A percentile compares a stretch with the other conserved stretches of the same genome.
Evolutionary conservation across 441 rosid genomes (phyloP).

Genomic region (Adansonia grandidieri): DNA sequence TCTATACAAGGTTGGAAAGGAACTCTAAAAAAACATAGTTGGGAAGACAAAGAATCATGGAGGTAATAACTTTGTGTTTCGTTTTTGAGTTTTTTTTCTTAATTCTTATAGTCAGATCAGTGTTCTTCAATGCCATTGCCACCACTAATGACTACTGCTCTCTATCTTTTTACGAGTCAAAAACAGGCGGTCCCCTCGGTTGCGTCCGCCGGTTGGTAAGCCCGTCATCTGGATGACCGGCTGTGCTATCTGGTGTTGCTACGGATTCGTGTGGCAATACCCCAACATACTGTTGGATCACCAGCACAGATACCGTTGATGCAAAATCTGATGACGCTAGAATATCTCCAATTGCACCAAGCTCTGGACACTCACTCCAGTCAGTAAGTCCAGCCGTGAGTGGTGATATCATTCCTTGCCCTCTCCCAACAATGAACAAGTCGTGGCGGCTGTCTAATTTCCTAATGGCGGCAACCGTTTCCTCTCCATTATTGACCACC

Average conservation of each 20-base stretch:
- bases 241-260: constrained; percentile 50
- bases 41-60: background rate
- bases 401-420: constrained; percentile 72
- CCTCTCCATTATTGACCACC: constrained; percentile 76
- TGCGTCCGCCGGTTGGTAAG: constrained; percentile 32
- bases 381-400: constrained; percentile 88
- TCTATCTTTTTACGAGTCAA: constrained; percentile 7
- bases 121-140: background rate
- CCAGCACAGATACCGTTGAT: constrained; percentile 77
- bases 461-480: constrained; percentile 75
- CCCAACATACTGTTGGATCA: constrained; percentile 74
- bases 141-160: background rate
- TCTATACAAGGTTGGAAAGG: background rate
- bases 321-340: constrained; percentile 94
- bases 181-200: constrained; percentile 24
- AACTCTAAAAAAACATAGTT: background rate
- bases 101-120: background rate
- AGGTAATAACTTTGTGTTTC: background rate
- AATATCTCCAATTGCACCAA: constrained; percentile 92
- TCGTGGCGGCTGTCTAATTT: constrained; percentile 71
- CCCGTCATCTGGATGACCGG: constrained; percentile 36
- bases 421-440: constrained; percentile 90
- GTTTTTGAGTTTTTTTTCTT: background rate
- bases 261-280: constrained; percentile 39
- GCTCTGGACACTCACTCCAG: constrained; percentile 99